Percentiles rank a stretch among this genome's conserved stretches.
phyloP scores from a whole-genome alignment of 768 basidiomycete species.

The Boletus reticulatus region DNA sequence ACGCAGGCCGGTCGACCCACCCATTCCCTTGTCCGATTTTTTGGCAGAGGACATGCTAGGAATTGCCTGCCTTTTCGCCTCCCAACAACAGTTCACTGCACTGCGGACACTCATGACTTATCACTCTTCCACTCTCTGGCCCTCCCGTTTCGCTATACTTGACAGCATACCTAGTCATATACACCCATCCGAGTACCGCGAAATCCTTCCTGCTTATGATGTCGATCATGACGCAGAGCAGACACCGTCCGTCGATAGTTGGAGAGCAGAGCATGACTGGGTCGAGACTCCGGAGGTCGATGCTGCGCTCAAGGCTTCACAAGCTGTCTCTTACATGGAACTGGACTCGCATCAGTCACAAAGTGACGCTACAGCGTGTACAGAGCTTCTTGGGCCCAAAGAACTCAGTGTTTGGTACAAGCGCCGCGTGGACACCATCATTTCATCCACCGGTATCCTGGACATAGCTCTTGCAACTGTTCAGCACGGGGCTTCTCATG shows the following conservation, averaged over 20 bases:
- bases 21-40: slow-evolving; percentile 61
- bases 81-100: slow-evolving; percentile 54
- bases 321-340: slow-evolving; percentile 11
- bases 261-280: slow-evolving; percentile 60
- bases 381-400: slow-evolving; percentile 13
- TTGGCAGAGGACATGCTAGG: slow-evolving; percentile 55
- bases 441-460: slow-evolving; percentile 68
- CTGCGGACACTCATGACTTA: slow-evolving; percentile 56
- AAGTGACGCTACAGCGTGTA: slow-evolving; percentile 2
- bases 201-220: slow-evolving; percentile 65
- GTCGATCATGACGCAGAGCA: slow-evolving; percentile 44
- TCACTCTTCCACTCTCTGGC: slow-evolving; percentile 60
- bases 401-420: slow-evolving; percentile 76
- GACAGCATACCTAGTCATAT: slow-evolving; percentile 73
- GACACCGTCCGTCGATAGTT: slow-evolving; percentile 29
- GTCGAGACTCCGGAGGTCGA: slow-evolving; percentile 49
- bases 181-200: slow-evolving; percentile 58
- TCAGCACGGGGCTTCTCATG: slow-evolving; percentile 84
- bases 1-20: slow-evolving; percentile 31
- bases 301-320: slow-evolving; percentile 37
- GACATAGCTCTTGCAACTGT: slow-evolving; percentile 76
- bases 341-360: slow-evolving; percentile 11
- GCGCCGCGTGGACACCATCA: slow-evolving; percentile 56
- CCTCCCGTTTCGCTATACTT: slow-evolving; percentile 66
- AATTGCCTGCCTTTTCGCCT: slow-evolving; percentile 65